A percentile compares a stretch with the other conserved stretches of the same genome.
These are phyloP conservation scores for Nigrospora osmanthi DNA, from an alignment of 2,329 filamentous ascomycete species.

Conservation along the genomic window DNA sequence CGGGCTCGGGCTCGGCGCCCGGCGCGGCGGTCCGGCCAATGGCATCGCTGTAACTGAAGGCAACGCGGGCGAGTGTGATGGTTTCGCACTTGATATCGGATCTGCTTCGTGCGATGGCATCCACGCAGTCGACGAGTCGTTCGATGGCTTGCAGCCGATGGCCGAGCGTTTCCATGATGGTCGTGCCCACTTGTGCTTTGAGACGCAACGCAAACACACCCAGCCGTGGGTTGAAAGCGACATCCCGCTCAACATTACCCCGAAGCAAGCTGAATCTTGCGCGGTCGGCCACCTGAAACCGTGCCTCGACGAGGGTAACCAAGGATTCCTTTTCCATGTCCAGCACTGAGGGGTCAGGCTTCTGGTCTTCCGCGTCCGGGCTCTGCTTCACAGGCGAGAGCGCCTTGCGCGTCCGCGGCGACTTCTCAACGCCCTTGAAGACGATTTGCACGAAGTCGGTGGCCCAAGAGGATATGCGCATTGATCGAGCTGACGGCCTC, in stretches of 20 bases:
- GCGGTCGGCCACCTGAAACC: constrained; percentile 46
- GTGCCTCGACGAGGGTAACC: constrained; percentile 40
- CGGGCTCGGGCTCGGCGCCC: not conserved
- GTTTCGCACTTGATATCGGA: constrained; percentile 48
- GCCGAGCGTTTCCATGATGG: constrained; percentile 51
- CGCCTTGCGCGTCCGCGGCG: not conserved
- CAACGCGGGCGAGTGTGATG: constrained; percentile 53
- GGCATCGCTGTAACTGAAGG: constrained; percentile 56
- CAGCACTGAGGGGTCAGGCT: not conserved
- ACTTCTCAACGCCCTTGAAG: constrained; percentile 39
- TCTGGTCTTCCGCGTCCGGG: not conserved
- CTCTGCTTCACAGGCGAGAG: not conserved
- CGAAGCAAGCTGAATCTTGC: constrained; percentile 47
- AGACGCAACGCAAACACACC: constrained; percentile 59
- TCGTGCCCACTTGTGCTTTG: constrained; percentile 47
- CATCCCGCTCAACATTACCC: constrained; percentile 49
- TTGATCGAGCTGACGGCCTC: constrained; percentile 9
- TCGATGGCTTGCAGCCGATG: constrained; percentile 59
- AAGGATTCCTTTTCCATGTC: constrained; percentile 16
- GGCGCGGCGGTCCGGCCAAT: constrained; percentile 3
- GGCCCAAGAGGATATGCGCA: constrained; percentile 40
- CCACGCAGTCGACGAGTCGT: constrained; percentile 62
- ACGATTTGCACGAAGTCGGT: constrained; percentile 49
- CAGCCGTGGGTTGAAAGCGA: constrained; percentile 50
- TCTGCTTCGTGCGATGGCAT: constrained; percentile 51